Evolutionary conservation across 768 basidiomycete genomes (phyloP), one percentile per base, ranked within the genome.

Genomic region (Tephrocybe sp.): DNA sequence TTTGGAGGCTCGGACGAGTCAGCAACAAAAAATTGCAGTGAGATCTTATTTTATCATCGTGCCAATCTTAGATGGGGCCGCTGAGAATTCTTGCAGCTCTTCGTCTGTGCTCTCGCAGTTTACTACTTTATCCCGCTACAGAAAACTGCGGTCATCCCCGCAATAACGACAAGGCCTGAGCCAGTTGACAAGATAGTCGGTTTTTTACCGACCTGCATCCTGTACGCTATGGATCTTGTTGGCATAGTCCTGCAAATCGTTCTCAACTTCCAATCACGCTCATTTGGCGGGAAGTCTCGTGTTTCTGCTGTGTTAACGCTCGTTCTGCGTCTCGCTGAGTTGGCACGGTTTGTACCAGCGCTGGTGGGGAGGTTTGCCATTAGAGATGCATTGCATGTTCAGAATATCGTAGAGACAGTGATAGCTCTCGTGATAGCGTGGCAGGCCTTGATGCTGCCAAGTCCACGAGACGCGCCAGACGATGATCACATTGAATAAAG

Each of bases 231-330:
- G 24, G 38, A 16, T 6, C 5, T 56, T 4, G 46, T 54, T 8
- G 65, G 62, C 1, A 18, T 25, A 4, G 39, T 60, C 8, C 52
- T 57, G 9, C 64, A 64, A 38, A 42, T 63, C 16, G 31, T 60
- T 28, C 53, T 65, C 45, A 67, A 65, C 40, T 47, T 50, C 46
- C 53, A 51, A 11, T 52, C 56, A 1, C 52, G 46, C 21, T 48
- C 56, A n/a, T 65, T 54, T 37, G 63, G 63, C 5, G 66, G 66
- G 4, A 42, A 45, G 1, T 61, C 62, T 40, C 37, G 42, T 46
- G 49, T 41, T 5, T 55, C 53, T 9, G 44, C 49, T 9, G 15
- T 44, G 9, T 28, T 57, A 15, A 44, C 24, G 26, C 8, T 45
- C 2, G 15, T 35, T 2, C 5, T 11, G 19, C 15, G 19, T 9